Evolutionary conservation across 2,329 filamentous ascomycete genomes (phyloP).

Genomic region (Aspergillus fumigatus): DNA sequence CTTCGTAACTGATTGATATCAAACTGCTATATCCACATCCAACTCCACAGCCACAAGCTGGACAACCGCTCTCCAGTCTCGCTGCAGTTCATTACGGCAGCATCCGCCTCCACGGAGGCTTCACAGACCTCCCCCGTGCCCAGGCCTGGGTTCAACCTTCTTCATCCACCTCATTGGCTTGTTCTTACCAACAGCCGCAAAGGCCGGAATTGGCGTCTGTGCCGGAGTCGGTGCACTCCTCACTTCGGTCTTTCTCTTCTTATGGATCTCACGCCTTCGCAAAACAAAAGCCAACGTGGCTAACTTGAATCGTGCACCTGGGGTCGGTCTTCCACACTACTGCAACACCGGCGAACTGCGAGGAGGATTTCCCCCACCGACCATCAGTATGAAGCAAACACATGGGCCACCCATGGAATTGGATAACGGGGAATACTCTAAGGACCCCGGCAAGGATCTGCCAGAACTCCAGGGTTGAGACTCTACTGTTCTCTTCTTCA

Average conservation of each 20-base stretch:
- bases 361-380: neutral
- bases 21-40: neutral
- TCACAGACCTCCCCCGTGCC: too few relatives aligned
- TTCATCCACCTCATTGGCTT: neutral
- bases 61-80: neutral
- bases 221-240: neutral
- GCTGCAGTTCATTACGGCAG: neutral
- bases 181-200: neutral
- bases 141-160: too few relatives aligned
- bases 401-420: neutral
- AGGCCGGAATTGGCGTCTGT: neutral
- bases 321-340: neutral
- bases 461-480: neutral
- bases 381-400: neutral
- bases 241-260: neutral
- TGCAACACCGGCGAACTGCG: neutral
- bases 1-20: too few relatives aligned
- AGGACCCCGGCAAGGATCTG: neutral
- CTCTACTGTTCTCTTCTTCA: conserved; percentile 1
- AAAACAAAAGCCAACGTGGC: neutral
- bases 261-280: neutral
- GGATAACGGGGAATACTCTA: neutral
- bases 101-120: neutral
- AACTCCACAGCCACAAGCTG: neutral
- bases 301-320: neutral